Evolutionary conservation across 208 protist genomes (phyloP).

Genomic region (Tritrichomonas musculus): DNA sequence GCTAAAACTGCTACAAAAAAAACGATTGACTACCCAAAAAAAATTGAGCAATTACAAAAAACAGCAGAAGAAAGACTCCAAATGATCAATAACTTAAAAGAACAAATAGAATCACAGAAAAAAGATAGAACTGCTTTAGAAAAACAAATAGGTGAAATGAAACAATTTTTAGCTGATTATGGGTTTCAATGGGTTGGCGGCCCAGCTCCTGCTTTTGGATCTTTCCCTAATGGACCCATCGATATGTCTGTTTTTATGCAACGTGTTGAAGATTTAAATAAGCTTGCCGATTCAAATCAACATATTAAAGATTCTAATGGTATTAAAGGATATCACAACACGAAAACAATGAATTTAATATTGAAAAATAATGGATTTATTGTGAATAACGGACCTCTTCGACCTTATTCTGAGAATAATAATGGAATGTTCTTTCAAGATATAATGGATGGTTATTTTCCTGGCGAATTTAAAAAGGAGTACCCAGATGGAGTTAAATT

Average conservation of each 20-base stretch:
- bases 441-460: neutral
- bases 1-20: no score
- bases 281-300: neutral
- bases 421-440: neutral
- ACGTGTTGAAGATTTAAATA: neutral
- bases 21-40: no score
- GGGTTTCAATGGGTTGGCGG: neutral
- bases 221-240: neutral
- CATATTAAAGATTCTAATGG: neutral
- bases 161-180: neutral
- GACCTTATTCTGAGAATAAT: neutral
- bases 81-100: no score
- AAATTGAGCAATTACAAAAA: no score
- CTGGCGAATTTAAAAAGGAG: neutral
- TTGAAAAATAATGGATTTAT: neutral
- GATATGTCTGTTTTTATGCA: neutral
- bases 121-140: neutral
- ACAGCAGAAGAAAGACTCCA: no score
- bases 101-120: neutral
- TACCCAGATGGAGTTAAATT: neutral
- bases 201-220: neutral
- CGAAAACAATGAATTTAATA: neutral
- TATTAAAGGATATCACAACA: neutral
- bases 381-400: neutral
- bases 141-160: neutral